A percentile compares a stretch with the other conserved stretches of the same genome.
phyloP scores from a whole-genome alignment of 2,329 filamentous ascomycete species.

The Dactylellina leptospora region DNA sequence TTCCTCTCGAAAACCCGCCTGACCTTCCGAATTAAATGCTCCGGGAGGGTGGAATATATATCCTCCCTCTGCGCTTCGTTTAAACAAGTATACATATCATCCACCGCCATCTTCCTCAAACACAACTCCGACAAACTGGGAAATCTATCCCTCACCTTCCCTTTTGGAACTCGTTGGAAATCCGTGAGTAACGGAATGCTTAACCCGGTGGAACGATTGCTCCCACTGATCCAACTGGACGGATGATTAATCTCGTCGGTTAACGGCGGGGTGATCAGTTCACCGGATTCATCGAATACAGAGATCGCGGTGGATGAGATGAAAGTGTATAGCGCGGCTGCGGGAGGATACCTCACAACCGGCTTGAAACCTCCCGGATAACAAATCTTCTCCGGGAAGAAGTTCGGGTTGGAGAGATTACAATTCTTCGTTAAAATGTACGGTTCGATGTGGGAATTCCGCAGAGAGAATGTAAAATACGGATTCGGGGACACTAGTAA shows the following conservation, averaged over 20 bases:
- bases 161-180: not conserved
- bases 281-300: conserved; percentile 20
- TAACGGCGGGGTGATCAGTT: conserved; percentile 12
- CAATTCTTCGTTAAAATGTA: no score
- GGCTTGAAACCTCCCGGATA: no score
- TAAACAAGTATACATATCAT: conserved; percentile 19
- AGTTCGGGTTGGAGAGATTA: no score
- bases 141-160: conserved; percentile 2
- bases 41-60: conserved; percentile 12
- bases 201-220: not conserved
- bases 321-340: conserved; percentile 6
- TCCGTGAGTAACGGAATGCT: not conserved
- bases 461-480: conserved; percentile 11
- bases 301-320: conserved; percentile 32
- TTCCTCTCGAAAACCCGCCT: not conserved
- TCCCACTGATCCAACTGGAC: conserved; percentile 1
- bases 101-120: conserved; percentile 21
- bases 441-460: not conserved
- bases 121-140: conserved; percentile 23
- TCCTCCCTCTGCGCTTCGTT: conserved; percentile 8
- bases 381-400: no score
- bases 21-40: conserved; percentile 11
- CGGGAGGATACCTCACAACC: no score
- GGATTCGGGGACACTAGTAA: conserved; percentile 24
- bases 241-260: conserved; percentile 3